A percentile compares a stretch with the other conserved stretches of the same genome.
These are phyloP conservation scores for Physcomitrellopsis africana DNA, from an alignment of 225 moss, liverwort and hornwort species.

Conservation along the genomic window DNA sequence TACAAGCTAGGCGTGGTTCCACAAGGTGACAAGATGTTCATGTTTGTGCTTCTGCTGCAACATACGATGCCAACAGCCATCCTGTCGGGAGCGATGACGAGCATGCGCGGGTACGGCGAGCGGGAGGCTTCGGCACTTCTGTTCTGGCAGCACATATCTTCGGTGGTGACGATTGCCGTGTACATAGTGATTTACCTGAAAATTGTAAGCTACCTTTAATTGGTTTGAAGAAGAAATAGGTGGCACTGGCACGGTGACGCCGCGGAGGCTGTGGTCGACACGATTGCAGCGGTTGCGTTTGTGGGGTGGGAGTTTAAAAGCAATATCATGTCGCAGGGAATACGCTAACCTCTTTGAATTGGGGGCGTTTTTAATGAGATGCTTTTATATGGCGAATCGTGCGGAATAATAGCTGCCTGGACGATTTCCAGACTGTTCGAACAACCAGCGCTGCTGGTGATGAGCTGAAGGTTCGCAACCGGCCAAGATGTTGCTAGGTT, in stretches of 20 bases:
- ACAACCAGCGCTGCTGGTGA: too few relatives aligned
- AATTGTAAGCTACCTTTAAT: slow-evolving; percentile 39
- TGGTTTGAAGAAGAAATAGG: background rate
- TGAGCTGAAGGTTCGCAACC: too few relatives aligned
- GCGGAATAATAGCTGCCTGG: too few relatives aligned
- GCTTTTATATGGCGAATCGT: too few relatives aligned
- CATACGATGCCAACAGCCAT: slow-evolving; percentile 92
- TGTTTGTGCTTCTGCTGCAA: slow-evolving; percentile 82
- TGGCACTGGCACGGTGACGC: background rate
- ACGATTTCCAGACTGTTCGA: too few relatives aligned
- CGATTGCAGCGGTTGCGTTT: background rate
- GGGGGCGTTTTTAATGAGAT: too few relatives aligned
- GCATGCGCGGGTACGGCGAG: slow-evolving; percentile 80
- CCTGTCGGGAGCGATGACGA: slow-evolving; percentile 84
- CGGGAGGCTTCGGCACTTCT: slow-evolving; percentile 81
- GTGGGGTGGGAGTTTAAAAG: background rate
- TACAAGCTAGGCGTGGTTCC: slow-evolving; percentile 61
- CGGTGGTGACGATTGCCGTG: slow-evolving; percentile 61
- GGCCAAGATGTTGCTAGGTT: too few relatives aligned
- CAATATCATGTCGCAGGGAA: too few relatives aligned
- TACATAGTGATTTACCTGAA: slow-evolving; percentile 77
- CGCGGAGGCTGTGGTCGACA: too few relatives aligned
- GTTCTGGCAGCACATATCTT: slow-evolving; percentile 79
- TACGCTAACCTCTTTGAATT: too few relatives aligned
- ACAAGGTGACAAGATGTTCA: slow-evolving; percentile 70